Evolutionary conservation across 1,139 yeast species (phyloP), one percentile per base, ranked within the genome.

Genomic region (Nakaseomyces sp.): DNA sequence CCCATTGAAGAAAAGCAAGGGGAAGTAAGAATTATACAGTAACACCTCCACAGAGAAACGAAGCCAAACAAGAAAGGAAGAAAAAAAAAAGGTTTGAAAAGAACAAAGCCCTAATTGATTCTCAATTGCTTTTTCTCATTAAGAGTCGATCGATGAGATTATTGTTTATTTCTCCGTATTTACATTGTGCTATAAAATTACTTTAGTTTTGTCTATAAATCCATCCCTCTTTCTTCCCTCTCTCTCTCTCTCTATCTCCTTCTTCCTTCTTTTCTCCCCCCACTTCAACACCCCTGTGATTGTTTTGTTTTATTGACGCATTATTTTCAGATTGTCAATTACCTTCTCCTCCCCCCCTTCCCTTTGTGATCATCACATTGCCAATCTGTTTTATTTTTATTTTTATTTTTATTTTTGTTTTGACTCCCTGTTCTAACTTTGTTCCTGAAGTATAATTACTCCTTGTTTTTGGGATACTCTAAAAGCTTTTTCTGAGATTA

Each of bases 81-180:
- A 5, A 5, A n/a, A 26, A n/a, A 26, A 26, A n/a, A 26, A n/a
- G 29, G 12, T 22, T 7, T 9, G 9, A 6, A 15, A 8, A 30
- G n/a, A n/a, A n/a, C n/a, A n/a, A 30, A 30, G 33, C 33, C 33
- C 33, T 30, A 30, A 30, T 30, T 16, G 18, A 13, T 30, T n/a
- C 10, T 5, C 8, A 12, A 16, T 13, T 30, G 10, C 33, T 13
- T 2, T 10, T 30, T 13, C 18, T 6, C 15, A 5, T n/a, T 6
- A n/a, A n/a, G 5, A 10, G 29, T 10, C 13, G 13, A 26, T 30
- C 33, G 33, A 30, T 30, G 33, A 30, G 33, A 28, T 30, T 22
- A 22, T 22, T 22, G 18, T 30, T 30, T 6, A 30, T 30, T 16
- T 30, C 33, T 30, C 33, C 33, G 33, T 13, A 28, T 28, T 22